Evolutionary conservation across 495 filamentous ascomycete genomes (phyloP), one percentile per base, ranked within the genome.

Genomic region (Penicillium parvum): DNA sequence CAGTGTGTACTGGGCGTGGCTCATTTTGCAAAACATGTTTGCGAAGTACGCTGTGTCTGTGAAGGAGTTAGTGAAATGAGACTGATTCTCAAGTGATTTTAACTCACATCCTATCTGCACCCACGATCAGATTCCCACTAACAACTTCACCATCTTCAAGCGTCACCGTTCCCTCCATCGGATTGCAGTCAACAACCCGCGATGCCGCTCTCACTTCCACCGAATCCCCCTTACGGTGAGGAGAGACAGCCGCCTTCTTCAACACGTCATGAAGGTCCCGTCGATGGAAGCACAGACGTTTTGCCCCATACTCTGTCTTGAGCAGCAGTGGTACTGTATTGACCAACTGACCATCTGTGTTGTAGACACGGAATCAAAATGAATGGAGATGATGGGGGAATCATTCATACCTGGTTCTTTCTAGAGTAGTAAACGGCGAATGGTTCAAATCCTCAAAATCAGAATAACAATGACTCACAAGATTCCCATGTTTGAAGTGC

Each of bases 31-130:
- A 20, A 0, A 55, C 43, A 35, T 55, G 40, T 21, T 48, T 47
- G 2, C 52, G 47, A 7, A 55, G 12, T 9, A 41, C 40, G 44
- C 52, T 55, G 28, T 51, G 52, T 17, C 52, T 55, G 22, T n/a
- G 11, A 2, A 1, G 4, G 20, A 3, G 8, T 32, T 22, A 11
- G 25, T 28, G n/a, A 9, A 21, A 11, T 17, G 18, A 4, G 16
- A 17, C 6, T 15, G n/a, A n/a, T n/a, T n/a, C n/a, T n/a, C n/a
- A n/a, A 10, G 11, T 2, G n/a, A n/a, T 0, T 9, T 3, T 23
- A 1, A 30, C 52, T 41, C 15, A 48, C 52, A 75, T 65, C 14
- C 74, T 74, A 51, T 79, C 76, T 0, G 75, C 68, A 0, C 75
- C 75, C 25, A 81, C 35, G 1, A 78, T 57, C 2, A 71, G 49